These are phyloP conservation scores for Henningerozyma blattae DNA, from an alignment of 805 yeast genomes.

Conservation along the genomic window DNA sequence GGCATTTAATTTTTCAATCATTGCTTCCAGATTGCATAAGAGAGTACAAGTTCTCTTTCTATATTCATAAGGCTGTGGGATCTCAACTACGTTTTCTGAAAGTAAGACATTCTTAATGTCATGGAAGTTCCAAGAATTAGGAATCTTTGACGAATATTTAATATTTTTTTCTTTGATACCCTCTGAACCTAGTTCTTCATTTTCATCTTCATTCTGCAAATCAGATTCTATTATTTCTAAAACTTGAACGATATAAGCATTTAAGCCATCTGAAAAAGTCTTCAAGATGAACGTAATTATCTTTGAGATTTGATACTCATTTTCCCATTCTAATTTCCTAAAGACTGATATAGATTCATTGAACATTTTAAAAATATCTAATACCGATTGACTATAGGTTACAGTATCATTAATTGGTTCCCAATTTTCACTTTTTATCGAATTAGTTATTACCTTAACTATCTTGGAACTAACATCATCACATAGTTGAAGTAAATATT, in stretches of 20 bases:
- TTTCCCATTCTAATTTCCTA: conserved; percentile 50
- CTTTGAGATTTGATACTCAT: conserved; percentile 49
- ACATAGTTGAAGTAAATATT: conserved; percentile 32
- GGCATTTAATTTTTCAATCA: conserved; percentile 35
- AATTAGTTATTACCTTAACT: conserved; percentile 35
- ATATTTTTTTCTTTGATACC: neutral
- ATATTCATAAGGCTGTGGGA: conserved; percentile 47
- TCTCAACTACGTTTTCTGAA: conserved; percentile 25
- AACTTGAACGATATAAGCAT: conserved; percentile 33
- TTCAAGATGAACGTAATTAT: conserved; percentile 49
- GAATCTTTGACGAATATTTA: neutral
- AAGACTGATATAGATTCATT: conserved; percentile 47
- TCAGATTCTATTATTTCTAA: conserved; percentile 31
- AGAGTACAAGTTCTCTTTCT: conserved; percentile 56
- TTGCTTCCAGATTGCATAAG: conserved; percentile 52
- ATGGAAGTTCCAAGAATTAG: conserved; percentile 18
- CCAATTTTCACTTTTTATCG: conserved; percentile 48
- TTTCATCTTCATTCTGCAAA: conserved; percentile 10
- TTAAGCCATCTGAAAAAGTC: conserved; percentile 49
- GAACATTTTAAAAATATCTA: conserved; percentile 55
- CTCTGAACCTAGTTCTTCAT: too few relatives aligned
- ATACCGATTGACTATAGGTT: conserved; percentile 45
- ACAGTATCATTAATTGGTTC: conserved; percentile 37
- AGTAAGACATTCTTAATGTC: conserved; percentile 42
- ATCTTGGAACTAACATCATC: conserved; percentile 35